Evolutionary conservation across 2,329 filamentous ascomycete genomes (phyloP).

Genomic region (Cercospora sp.): DNA sequence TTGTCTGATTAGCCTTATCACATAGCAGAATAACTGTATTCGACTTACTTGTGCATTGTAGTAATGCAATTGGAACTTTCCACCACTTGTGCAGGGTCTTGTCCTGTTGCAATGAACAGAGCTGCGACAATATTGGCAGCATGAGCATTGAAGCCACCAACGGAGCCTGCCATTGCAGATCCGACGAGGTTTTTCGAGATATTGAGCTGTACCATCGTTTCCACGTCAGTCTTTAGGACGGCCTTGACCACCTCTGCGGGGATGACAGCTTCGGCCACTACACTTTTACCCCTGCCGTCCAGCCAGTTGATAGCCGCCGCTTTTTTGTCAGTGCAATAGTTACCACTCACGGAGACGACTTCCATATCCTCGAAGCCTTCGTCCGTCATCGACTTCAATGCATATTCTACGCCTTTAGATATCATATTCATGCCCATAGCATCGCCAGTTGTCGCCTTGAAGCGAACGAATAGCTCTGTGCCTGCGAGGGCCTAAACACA

Average conservation of each 20-base stretch:
- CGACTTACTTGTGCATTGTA: slow-evolving; percentile 95
- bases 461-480: slow-evolving; percentile 93
- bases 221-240: slow-evolving; percentile 90
- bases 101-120: slow-evolving; percentile 91
- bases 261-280: slow-evolving; percentile 96
- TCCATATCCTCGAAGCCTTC: slow-evolving; percentile 93
- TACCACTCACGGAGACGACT: slow-evolving; percentile 90
- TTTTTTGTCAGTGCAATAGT: slow-evolving; percentile 99
- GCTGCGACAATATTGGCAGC: slow-evolving; percentile 96
- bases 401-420: slow-evolving; percentile 96
- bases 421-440: slow-evolving; percentile 99
- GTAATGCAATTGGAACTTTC: slow-evolving; percentile 98
- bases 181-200: slow-evolving; percentile 94
- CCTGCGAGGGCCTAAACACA: slow-evolving; percentile 68
- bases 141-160: slow-evolving; percentile 97
- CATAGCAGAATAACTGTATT: background rate
- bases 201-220: slow-evolving; percentile 92
- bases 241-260: slow-evolving; percentile 80
- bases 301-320: slow-evolving; percentile 99
- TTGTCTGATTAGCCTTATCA: background rate
- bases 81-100: slow-evolving; percentile 96
- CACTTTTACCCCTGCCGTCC: slow-evolving; percentile 92
- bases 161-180: slow-evolving; percentile 91
- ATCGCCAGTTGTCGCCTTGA: slow-evolving; percentile 97
- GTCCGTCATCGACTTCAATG: slow-evolving; percentile 85